These are phyloP conservation scores for Phytopythium chamaehyphon DNA, from an alignment of 352 stramenopile species.

Conservation along the genomic window DNA sequence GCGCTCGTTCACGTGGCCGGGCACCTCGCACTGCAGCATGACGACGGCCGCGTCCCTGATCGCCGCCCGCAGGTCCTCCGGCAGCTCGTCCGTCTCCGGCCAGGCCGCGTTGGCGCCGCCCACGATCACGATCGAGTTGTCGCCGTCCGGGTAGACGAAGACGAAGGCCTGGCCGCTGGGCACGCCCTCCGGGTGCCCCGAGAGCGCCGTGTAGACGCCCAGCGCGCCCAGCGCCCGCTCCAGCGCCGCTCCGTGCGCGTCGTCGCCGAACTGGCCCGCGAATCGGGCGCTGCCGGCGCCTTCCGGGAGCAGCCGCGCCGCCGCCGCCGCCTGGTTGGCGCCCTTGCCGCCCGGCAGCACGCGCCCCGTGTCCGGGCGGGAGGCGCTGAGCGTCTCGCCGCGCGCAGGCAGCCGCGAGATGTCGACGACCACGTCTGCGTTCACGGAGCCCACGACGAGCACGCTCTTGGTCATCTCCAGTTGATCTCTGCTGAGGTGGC, in stretches of 20 bases:
- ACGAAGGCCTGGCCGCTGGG: conserved; percentile 79
- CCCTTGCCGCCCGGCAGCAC: conserved; percentile 76
- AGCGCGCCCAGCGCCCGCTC: conserved; percentile 24
- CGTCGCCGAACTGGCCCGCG: conserved; percentile 69
- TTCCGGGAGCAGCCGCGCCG: conserved; percentile 34
- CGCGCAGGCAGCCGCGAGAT: conserved; percentile 57
- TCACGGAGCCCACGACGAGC: conserved; percentile 79
- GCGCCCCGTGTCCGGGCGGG: conserved; percentile 49
- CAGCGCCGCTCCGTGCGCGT: conserved; percentile 52
- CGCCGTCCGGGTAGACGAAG: conserved; percentile 75
- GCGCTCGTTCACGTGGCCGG: conserved; percentile 42
- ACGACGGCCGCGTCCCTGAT: conserved; percentile 57
- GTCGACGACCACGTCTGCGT: conserved; percentile 79
- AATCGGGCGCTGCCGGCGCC: conserved; percentile 30
- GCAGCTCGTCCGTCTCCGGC: conserved; percentile 26
- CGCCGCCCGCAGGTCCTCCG: conserved; percentile 25
- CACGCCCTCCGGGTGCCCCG: conserved; percentile 26
- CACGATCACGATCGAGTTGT: conserved; percentile 86
- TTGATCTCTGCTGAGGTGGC: too few relatives aligned
- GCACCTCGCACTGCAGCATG: conserved; percentile 73
- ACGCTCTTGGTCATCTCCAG: too few relatives aligned
- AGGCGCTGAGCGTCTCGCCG: conserved; percentile 62
- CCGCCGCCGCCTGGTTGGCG: conserved; percentile 73
- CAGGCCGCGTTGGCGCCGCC: conserved; percentile 70
- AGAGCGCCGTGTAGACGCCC: conserved; percentile 35